phyloP scores from a whole-genome alignment of 1,139 yeast species.

The Lodderomyces elongisporus region DNA sequence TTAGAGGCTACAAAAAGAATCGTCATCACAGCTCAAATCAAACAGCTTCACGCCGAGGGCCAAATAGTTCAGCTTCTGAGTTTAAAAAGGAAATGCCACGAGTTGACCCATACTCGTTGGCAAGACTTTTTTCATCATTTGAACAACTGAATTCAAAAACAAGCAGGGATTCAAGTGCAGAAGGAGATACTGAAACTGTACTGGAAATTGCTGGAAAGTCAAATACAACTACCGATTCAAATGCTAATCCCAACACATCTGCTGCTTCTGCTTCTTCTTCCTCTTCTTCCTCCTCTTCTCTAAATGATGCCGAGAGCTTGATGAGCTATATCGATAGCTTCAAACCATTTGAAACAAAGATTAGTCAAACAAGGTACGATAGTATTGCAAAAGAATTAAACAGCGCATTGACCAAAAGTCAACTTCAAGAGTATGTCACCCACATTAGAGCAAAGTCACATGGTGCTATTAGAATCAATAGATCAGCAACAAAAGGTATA shows the following conservation, averaged over 20 bases:
- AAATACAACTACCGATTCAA: no score
- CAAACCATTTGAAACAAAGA: conserved; percentile 11
- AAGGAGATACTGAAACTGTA: not conserved
- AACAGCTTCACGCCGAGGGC: no score
- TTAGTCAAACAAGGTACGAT: conserved; percentile 12
- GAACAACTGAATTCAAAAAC: not conserved
- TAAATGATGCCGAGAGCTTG: no score
- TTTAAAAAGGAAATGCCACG: not conserved
- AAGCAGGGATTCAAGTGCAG: not conserved
- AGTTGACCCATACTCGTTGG: not conserved
- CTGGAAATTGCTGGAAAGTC: no score
- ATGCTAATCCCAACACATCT: no score
- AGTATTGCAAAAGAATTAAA: conserved; percentile 10
- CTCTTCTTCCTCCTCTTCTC: no score
- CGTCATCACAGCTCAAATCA: no score
- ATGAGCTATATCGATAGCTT: conserved; percentile 13
- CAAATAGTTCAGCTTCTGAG: no score
- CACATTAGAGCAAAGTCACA: not conserved
- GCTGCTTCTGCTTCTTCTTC: no score
- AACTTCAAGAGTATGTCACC: conserved; percentile 7
- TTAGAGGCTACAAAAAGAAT: no score
- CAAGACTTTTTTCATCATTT: not conserved
- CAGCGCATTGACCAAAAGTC: conserved; percentile 18
- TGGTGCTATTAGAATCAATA: not conserved
- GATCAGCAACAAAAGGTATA: not conserved